Base-by-base conservation (phyloP, 108 stramenopile species). In the Asterionellopsis glacialis region DNA sequence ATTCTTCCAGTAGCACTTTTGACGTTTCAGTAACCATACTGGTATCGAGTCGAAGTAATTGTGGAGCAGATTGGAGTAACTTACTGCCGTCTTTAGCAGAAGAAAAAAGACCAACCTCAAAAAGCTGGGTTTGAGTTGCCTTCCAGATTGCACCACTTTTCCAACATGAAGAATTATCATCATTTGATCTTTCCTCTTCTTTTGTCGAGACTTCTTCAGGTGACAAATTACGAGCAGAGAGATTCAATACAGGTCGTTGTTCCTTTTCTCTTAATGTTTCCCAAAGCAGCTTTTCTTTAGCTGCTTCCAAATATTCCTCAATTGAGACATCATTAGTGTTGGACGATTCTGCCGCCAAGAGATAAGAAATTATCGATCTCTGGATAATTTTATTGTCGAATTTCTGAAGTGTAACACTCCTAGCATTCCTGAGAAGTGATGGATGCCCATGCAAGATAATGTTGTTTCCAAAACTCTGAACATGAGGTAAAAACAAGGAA, bases 211-310 rank as follows among this genome's bases (percentile, higher is more conserved):
- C 33, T 15, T 25, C 24, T 53, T 53, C 59, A 5, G 33, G 33
- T 7, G 33, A 33, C 7, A 33, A 33, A 25, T 49, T 25, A 13
- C 54, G 28, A 7, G 39, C 22, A 5, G 72, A 73, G 21, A 73
- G 52, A 57, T 73, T 44, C 18, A 73, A 27, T 33, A 73, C 40
- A 12, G 72, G 72, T 9, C 59, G 48, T 39, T 33, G 1, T 9
- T 22, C 45, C 22, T 38, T 22, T 42, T 64, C 68, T 49, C 64
- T 44, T n/a, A 47, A 25, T 5, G n/a, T 25, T 49, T 74, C 68
- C 73, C 73, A 74, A 12, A 42, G 1, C 43, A 74, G 51, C 41
- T 68, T 68, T n/a, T 45, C 50, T 19, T 45, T 21, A 0, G 66
- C 65, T 13, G 59, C 44, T 21, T 55, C 55, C 9, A 67, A 28